These are phyloP conservation scores for Aspergillus carbonarius DNA, from an alignment of 2,329 filamentous ascomycete genomes.

Conservation along the genomic window DNA sequence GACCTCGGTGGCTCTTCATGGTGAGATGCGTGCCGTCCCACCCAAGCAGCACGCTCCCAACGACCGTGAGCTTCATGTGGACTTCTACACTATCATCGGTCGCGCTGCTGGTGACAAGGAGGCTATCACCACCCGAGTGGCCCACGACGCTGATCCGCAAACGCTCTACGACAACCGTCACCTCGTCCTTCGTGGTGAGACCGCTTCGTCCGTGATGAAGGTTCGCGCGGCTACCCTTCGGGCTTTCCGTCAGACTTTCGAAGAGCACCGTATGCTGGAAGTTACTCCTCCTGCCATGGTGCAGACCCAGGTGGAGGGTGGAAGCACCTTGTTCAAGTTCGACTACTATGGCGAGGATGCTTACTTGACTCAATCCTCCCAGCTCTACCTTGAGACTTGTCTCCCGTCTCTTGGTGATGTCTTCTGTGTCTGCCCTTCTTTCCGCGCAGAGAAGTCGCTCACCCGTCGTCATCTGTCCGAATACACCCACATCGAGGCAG, in stretches of 20 bases:
- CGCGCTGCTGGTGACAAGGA: slow-evolving; percentile 83
- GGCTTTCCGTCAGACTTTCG: slow-evolving; percentile 77
- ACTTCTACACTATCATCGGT: slow-evolving; percentile 80
- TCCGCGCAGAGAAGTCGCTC: slow-evolving; percentile 94
- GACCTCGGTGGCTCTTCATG: slow-evolving; percentile 80
- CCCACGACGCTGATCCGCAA: slow-evolving; percentile 67
- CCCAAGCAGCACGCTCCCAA: slow-evolving; percentile 75
- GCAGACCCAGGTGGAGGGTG: slow-evolving; percentile 92
- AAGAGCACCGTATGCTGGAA: slow-evolving; percentile 74
- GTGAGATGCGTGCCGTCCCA: slow-evolving; percentile 80
- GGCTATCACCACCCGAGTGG: slow-evolving; percentile 82
- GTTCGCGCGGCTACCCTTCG: slow-evolving; percentile 77
- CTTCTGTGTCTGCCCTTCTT: slow-evolving; percentile 98
- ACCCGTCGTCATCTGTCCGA: slow-evolving; percentile 93
- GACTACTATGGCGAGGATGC: slow-evolving; percentile 86
- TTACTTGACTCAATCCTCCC: slow-evolving; percentile 94
- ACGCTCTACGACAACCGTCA: slow-evolving; percentile 80
- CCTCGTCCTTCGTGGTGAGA: slow-evolving; percentile 80
- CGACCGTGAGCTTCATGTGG: slow-evolving; percentile 83
- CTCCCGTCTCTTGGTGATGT: slow-evolving; percentile 89
- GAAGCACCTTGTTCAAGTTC: slow-evolving; percentile 85
- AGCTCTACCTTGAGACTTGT: slow-evolving; percentile 95
- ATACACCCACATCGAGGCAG: slow-evolving; percentile 95
- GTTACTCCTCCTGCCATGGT: slow-evolving; percentile 88
- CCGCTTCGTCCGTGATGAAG: slow-evolving; percentile 80